phyloP scores from a whole-genome alignment of 2,329 filamentous ascomycete genomes.

The Dryadomyces quercus-mongolicae region DNA sequence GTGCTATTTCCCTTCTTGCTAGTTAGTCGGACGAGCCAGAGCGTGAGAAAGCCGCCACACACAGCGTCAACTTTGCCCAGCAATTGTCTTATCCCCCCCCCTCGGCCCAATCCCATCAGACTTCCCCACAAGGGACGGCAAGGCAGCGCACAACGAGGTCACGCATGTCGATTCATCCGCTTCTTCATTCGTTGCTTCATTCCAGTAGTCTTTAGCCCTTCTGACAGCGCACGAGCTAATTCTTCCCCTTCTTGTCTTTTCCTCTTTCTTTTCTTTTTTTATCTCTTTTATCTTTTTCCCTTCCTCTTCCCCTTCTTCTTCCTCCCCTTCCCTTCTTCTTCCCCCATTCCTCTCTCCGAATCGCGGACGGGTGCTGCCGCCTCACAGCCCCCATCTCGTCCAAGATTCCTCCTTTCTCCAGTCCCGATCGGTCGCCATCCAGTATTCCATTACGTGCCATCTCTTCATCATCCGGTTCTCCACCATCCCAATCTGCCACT shows the following conservation, averaged over 20 bases:
- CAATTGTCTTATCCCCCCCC: neutral
- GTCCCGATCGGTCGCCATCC: conserved; percentile 56
- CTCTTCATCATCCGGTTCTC: conserved; percentile 7
- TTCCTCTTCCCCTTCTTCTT: neutral
- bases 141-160: neutral
- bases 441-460: conserved; percentile 82
- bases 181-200: neutral
- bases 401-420: conserved; percentile 72
- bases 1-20: neutral
- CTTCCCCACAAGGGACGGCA: neutral
- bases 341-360: neutral
- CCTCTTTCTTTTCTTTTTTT: neutral
- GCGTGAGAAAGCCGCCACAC: neutral
- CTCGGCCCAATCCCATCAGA: neutral
- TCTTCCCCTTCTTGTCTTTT: neutral
- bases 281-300: neutral
- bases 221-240: neutral
- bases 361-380: conserved; percentile 59
- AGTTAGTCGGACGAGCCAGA: neutral
- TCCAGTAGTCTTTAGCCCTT: neutral
- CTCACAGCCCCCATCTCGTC: conserved; percentile 59
- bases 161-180: conserved; percentile 1
- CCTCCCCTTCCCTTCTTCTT: neutral
- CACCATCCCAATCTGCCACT: conserved; percentile 23
- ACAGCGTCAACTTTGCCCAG: neutral